Evolutionary conservation across 352 stramenopile species (phyloP), one percentile per base, ranked within the genome.

Genomic region (Pythium dissotocum): DNA sequence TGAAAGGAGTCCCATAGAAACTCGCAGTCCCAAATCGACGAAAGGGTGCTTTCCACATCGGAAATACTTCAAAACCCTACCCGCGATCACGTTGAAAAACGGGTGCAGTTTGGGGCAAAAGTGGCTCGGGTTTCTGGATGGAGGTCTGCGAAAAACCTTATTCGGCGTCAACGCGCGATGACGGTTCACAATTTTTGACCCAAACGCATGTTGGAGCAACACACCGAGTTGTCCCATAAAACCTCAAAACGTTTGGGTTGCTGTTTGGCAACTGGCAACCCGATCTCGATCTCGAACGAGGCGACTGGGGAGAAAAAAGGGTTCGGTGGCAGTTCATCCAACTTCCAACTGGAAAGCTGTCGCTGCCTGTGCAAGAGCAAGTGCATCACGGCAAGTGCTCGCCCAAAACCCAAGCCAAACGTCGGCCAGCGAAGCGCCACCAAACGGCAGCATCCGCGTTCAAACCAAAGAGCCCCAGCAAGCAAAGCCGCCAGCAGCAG

Each of bases 41-140:
- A 61, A 60, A 40, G 33, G 54, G 32, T 60, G 55, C 8, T 61
- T 33, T 49, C n/a, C n/a, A 46, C 35, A 30, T 48, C 21, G 36
- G 21, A 51, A 56, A 56, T 35, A 35, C 24, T 24, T 36, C 5
- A 30, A 61, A 72, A 28, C 66, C 66, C 60, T 68, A 67, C 32
- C 55, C 66, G 53, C 66, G 66, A 68, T 72, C 66, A 72, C 66
- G 13, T 48, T 61, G 30, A 40, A 62, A 71, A 65, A 54, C n/a
- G 48, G 46, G 46, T 53, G 33, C 24, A 55, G 30, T 54, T 33
- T 28, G 10, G 13, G 14, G 12, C 6, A 24, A 24, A 24, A 24
- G 21, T 24, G 21, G 21, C 21, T 52, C 13, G 21, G 36, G 60
- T 72, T 72, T 54, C 59, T 57, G 7, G 35, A 72, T 72, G 5